Conservation (phyloP, 169 alveolate genomes). For the Babesia sp. region DNA sequence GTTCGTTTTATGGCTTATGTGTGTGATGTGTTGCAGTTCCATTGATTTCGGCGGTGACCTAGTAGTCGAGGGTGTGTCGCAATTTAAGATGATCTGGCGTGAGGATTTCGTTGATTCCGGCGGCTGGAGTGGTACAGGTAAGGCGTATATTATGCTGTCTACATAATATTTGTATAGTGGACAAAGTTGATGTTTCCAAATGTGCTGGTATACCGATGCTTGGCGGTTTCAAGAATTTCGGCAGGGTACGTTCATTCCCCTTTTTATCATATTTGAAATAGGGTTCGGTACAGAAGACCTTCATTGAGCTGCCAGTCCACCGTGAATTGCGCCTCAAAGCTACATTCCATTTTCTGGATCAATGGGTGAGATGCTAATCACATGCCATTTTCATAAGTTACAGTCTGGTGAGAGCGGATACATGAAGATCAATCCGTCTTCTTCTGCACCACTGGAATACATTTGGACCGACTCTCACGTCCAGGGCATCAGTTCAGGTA, state of each 20-base stretch:
- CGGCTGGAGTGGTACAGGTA: constrained; percentile 78
- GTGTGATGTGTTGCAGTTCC: constrained; percentile 25
- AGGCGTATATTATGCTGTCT: not conserved
- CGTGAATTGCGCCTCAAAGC: constrained; percentile 71
- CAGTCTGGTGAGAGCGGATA: constrained; percentile 74
- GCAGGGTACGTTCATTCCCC: constrained; percentile 19
- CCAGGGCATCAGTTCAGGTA: constrained; percentile 33
- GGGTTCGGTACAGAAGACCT: constrained; percentile 71
- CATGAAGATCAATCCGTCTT: constrained; percentile 64
- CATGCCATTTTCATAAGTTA: not conserved
- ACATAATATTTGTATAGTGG: constrained; percentile 27
- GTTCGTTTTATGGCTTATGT: not conserved
- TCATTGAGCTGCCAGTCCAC: constrained; percentile 75
- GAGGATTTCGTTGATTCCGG: constrained; percentile 68
- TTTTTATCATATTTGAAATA: not conserved
- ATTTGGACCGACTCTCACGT: constrained; percentile 76
- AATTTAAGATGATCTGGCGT: constrained; percentile 74
- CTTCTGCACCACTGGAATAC: constrained; percentile 67
- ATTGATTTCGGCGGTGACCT: constrained; percentile 70
- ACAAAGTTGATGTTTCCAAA: constrained; percentile 61
- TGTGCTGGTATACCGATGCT: constrained; percentile 78
- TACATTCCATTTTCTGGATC: constrained; percentile 74
- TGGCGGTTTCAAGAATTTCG: constrained; percentile 72
- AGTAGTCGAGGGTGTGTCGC: constrained; percentile 65
- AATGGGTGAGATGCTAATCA: constrained; percentile 57